Conservation (phyloP, 2,329 filamentous ascomycete genomes). For the Talaromyces marneffei region DNA sequence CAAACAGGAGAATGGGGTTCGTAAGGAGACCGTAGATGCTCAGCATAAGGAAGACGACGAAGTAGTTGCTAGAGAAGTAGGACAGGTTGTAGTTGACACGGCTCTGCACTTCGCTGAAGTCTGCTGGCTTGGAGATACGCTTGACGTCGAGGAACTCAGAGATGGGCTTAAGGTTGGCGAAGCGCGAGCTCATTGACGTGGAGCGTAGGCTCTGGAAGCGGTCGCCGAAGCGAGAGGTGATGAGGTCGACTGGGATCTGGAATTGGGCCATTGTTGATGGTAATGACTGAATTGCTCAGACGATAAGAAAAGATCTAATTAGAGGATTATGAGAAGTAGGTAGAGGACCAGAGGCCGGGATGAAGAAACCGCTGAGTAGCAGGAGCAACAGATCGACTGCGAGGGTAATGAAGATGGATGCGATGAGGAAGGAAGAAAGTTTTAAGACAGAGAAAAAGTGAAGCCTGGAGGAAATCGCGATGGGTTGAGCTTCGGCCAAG, state of each 20-base stretch:
- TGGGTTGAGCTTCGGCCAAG: not conserved
- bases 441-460: not conserved
- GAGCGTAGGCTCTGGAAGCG: slow-evolving; percentile 79
- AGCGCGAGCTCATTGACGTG: slow-evolving; percentile 72
- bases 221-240: slow-evolving; percentile 88
- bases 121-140: slow-evolving; percentile 86
- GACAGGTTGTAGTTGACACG: slow-evolving; percentile 95
- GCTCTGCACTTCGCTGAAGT: slow-evolving; percentile 84
- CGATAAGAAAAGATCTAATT: not conserved
- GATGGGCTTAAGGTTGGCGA: slow-evolving; percentile 85
- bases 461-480: slow-evolving; percentile 6
- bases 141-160: slow-evolving; percentile 95
- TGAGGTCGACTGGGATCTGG: slow-evolving; percentile 82
- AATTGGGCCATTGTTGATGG: slow-evolving; percentile 67
- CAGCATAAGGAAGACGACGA: slow-evolving; percentile 86
- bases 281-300: not conserved
- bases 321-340: not conserved
- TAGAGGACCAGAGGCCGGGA: not conserved
- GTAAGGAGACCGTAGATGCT: slow-evolving; percentile 91
- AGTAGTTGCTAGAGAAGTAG: slow-evolving; percentile 98
- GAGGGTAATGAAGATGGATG: not conserved
- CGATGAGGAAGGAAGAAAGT: not conserved
- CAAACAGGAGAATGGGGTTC: slow-evolving; percentile 80
- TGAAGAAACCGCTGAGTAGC: not conserved
- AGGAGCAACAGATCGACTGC: not conserved